Evolutionary conservation across 2,329 filamentous ascomycete genomes (phyloP), one percentile per base, ranked within the genome.

Genomic region (Colletotrichum sp.): DNA sequence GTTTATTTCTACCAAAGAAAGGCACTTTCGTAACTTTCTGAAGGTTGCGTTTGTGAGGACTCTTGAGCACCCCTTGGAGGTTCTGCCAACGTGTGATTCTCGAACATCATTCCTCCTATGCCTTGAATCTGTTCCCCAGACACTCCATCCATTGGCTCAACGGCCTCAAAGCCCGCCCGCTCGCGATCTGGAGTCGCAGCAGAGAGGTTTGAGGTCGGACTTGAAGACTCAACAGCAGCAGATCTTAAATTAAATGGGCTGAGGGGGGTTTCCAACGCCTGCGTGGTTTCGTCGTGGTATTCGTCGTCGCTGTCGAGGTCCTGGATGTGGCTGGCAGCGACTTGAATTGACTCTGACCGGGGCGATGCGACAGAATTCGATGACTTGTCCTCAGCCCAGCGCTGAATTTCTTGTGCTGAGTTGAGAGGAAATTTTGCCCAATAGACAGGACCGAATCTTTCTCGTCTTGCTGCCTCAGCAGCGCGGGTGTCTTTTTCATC

Each of bases 361-460:
- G 34, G 24, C 7, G 63, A 65, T 26, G 6, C 9, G 13, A 30
- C 34, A 2, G 15, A 21, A 16, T 1, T 8, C 13, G 26, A 57
- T 7, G 71, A 30, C 28, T 32, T 21, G 7, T 60, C 48, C 13
- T 32, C 30, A 15, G 61, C 63, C 76, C 76, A 76, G n/a, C 61
- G 34, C 21, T 26, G 48, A 3, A 55, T 48, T 1, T 57, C 28
- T 18, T 63, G 21, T 21, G 28, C 55, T 4, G 74, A 71, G 9
- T 32, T 21, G n/a, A 77, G 64, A 15, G 76, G 76, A 13, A 64
- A 71, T 12, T 43, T 61, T 8, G 12, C 39, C 76, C 76, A 77
- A 57, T 74, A 74, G 4, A n/a, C 60, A 7, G 76, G 63, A 8
- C 70, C 74, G 24, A 59, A 65, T 10, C 36, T 73, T 5, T 55